Base-by-base conservation (phyloP, 192 early-diverging fungal species). In the Coemansia sp. region DNA sequence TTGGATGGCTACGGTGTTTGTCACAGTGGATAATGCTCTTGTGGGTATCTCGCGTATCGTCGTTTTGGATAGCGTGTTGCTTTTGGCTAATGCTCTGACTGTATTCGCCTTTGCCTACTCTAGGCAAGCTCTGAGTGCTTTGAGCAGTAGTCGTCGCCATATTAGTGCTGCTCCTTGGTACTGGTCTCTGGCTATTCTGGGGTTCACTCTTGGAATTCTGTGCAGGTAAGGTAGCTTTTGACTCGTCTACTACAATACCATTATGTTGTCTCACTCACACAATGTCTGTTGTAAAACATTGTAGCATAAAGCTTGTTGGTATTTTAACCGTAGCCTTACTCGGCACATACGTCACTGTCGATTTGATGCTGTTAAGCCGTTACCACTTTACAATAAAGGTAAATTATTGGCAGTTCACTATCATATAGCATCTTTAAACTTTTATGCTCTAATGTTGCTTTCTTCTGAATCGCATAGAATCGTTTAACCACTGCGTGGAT, bases 231-330 rank as follows among this genome's bases (percentile, higher is more conserved):
- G 0, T 36, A 7, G 0, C 34, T 3, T 12, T 12, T 38, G 8
- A 13, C 33, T 18, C 24, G 16, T 27, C 51, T 52, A 27, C 10
- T 27, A 5, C 11, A n/a, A 9, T 38, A 38, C 1, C 36, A 38
- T 38, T 38, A 1, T 38, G 1, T 24, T 15, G 11, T 33, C 20
- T 31, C 4, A 57, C 9, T 38, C 36, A 38, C 10, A 7, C 36
- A 6, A 38, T 38, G 4, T 5, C 36, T 38, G 36, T 27, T 27
- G 5, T 27, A 55, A 31, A 12, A 16, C 1, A 4, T 5, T 75
- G 83, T 64, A 93, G 91, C 85, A 89, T 95, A 33, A 98, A 98
- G 78, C 95, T 95, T 92, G 92, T 96, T 44, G 97, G 97, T 0
- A 67, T 98, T 13, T 93, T 98, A 78, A 90, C 90, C 29, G 89